Percentiles rank a stretch among this genome's conserved stretches.
Evolutionary conservation across 2,329 filamentous ascomycete genomes (phyloP).

Genomic region (Clonostachys byssicola): DNA sequence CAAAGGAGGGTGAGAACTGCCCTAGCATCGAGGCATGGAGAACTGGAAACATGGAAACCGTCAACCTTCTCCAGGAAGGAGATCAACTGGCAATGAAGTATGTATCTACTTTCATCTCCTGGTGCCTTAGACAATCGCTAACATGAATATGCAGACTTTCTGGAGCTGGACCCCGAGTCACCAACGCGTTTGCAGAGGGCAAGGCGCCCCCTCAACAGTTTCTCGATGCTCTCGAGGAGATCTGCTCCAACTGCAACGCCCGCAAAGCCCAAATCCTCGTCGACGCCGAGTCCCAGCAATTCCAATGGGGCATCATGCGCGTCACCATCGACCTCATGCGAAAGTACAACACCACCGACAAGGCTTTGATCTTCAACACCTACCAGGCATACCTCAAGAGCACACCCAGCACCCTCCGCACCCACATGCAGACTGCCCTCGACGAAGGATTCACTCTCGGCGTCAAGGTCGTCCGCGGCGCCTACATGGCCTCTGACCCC

Average conservation of each 20-base stretch:
- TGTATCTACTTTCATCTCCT: constrained; percentile 2
- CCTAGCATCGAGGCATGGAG: constrained; percentile 27
- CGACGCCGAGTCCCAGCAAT: constrained; percentile 40
- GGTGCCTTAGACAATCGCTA: background rate
- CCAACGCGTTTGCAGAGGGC: constrained; percentile 25
- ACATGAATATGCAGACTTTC: constrained; percentile 21
- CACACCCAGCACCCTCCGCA: constrained; percentile 31
- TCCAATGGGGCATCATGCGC: constrained; percentile 29
- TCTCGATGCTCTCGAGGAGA: constrained; percentile 31
- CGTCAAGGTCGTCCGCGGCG: constrained; percentile 3
- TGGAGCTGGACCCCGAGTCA: constrained; percentile 33
- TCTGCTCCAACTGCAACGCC: constrained; percentile 29
- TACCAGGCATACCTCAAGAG: constrained; percentile 54
- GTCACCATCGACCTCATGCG: constrained; percentile 26
- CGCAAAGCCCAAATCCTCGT: constrained; percentile 34
- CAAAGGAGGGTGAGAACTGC: constrained; percentile 23
- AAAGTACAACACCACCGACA: constrained; percentile 27
- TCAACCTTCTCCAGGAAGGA: constrained; percentile 21
- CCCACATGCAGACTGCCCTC: constrained; percentile 37
- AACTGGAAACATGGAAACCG: constrained; percentile 21
- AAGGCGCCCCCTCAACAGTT: constrained; percentile 31
- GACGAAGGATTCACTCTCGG: constrained; percentile 45
- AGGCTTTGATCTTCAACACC: constrained; percentile 38
- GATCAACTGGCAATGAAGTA: constrained; percentile 33
- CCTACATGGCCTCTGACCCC: background rate